Percentiles rank a stretch among this genome's conserved stretches.
Conservation (phyloP, 192 early-diverging fungal genomes). For the Dimargaris cristalligena region DNA sequence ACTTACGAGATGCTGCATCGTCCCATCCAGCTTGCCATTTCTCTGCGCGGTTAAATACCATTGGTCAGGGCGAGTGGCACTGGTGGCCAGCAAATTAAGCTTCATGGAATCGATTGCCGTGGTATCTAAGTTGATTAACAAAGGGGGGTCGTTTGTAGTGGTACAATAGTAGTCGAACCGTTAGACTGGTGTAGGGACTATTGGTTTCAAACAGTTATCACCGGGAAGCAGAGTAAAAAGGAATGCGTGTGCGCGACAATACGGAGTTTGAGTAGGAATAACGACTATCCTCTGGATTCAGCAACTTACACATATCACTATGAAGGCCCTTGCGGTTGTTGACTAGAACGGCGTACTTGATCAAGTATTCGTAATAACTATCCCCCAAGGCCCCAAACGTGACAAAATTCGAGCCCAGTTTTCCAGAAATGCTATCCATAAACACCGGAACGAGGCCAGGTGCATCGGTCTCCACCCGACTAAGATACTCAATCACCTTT, state of each 20-base stretch:
- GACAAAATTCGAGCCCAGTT: conserved; percentile 38
- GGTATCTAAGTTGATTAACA: no score
- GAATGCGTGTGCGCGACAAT: no score
- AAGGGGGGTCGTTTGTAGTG: no score
- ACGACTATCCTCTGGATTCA: no score
- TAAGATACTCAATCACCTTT: conserved; percentile 6
- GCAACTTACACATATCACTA: conserved; percentile 7
- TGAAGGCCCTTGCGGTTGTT: conserved; percentile 28
- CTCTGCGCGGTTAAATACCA: conserved; percentile 14
- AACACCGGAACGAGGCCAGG: conserved; percentile 2
- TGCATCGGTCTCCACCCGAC: conserved; percentile 10
- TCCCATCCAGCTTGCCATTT: conserved; percentile 21
- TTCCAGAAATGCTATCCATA: conserved; percentile 19
- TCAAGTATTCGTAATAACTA: conserved; percentile 89
- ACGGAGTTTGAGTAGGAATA: no score
- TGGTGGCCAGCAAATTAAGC: not conserved
- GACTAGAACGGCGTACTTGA: conserved; percentile 75
- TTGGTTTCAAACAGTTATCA: no score
- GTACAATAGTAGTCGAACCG: no score
- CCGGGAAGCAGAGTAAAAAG: no score
- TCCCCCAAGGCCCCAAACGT: conserved; percentile 69
- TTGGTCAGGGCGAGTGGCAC: not conserved
- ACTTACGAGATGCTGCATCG: conserved; percentile 93
- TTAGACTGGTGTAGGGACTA: no score
- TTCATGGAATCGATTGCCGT: conserved; percentile 9